Conservation (phyloP, 108 stramenopile genomes). For the Cylindrotheca closterium region DNA sequence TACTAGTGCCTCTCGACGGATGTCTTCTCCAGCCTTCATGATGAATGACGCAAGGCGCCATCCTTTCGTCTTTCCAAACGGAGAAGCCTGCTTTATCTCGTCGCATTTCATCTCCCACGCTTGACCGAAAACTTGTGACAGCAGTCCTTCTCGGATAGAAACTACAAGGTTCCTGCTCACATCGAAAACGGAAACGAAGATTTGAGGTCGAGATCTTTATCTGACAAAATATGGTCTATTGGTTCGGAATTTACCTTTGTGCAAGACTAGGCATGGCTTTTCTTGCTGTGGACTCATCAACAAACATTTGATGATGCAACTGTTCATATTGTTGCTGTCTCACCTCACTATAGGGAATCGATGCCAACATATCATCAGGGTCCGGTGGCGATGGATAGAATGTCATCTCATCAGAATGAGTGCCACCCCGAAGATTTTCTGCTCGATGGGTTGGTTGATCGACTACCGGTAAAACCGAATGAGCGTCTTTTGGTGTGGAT, state of each 20-base stretch:
- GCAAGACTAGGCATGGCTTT: not conserved
- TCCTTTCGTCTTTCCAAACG: slow-evolving; percentile 70
- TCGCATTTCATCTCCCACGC: slow-evolving; percentile 73
- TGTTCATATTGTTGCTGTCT: slow-evolving; percentile 65
- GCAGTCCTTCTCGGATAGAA: slow-evolving; percentile 29
- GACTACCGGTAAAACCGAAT: too few species aligned
- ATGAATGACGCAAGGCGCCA: slow-evolving; percentile 87
- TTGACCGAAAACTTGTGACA: slow-evolving; percentile 77
- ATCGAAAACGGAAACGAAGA: not conserved
- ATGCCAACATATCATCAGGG: slow-evolving; percentile 20
- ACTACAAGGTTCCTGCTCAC: slow-evolving; percentile 5
- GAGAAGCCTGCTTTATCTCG: slow-evolving; percentile 69
- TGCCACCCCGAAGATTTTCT: slow-evolving; percentile 28
- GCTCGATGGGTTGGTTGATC: not conserved
- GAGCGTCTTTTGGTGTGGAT: not conserved
- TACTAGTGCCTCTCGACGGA: slow-evolving; percentile 84
- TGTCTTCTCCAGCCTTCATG: slow-evolving; percentile 90
- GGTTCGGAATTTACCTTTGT: not conserved
- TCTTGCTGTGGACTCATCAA: slow-evolving; percentile 4
- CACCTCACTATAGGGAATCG: slow-evolving; percentile 49
- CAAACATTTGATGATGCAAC: slow-evolving; percentile 61
- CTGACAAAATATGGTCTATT: too few species aligned
- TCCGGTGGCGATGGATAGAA: slow-evolving; percentile 13
- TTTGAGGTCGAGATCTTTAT: too few species aligned
- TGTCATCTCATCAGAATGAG: slow-evolving; percentile 21